Base-by-base conservation (phyloP, 2,329 filamentous ascomycete genomes). In the Scleromitrula shiraiana region DNA sequence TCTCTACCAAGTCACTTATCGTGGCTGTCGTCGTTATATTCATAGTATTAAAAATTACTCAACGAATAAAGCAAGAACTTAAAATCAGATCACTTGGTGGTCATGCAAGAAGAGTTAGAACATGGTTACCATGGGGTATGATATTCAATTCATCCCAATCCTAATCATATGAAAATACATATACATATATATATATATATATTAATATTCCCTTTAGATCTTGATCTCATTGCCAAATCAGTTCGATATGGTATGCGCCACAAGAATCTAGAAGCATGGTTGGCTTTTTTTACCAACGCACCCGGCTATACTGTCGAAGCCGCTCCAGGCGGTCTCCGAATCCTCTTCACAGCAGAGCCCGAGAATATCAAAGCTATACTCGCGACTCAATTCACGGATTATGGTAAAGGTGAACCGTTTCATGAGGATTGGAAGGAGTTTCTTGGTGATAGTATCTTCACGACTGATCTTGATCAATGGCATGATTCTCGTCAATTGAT, bases 311-410 rank as follows among this genome's bases (percentile, higher is more conserved):
- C 85, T 0, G 67, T 74, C 32, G 85, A 91, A 66, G 64, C 69
- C 9, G 27, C 35, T 7, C 54, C 54, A 9, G 57, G 43, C 14
- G 57, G 59, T 14, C 50, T 52, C 5, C 55, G 59, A 7, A 37
- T 52, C 7, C 65, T 94, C 50, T 75, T 93, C 60, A 95, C 90
- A 0, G 77, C 78, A 5, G 88, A 95, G 56, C 85, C 85, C 0
- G 88, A 94, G 60, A 95, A 95, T 62, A 85, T 95, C 70, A 95
- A 95, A 65, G 87, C 90, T 5, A 75, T 96, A 19, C 72, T 96
- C n/a, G 86, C 89, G 0, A 85, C 83, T 1, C 88, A 95, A 62
- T 96, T 96, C 62, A 68, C 69, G 33, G 86, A 95, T 61, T 96
- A 82, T 62, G 90, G 89, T 58, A 89, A 95, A 64, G 88, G 89